Percentiles rank a stretch among this genome's conserved stretches.
Conservation (phyloP, 2,329 filamentous ascomycete genomes). For the Biscogniauxia mediterranea region DNA sequence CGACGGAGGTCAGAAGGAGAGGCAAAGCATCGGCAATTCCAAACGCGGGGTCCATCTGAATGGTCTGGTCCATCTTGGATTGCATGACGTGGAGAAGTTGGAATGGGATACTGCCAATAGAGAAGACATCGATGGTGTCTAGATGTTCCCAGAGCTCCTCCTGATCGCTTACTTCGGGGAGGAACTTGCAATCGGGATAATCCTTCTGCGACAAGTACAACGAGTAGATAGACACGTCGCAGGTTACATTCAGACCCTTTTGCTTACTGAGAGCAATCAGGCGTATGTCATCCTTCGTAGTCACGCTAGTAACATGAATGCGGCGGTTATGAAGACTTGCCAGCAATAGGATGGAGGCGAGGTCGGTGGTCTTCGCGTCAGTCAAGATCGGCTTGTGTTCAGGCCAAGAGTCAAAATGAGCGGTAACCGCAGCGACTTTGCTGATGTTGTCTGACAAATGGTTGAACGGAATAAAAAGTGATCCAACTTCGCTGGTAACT, state of each 20-base stretch:
- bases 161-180: slow-evolving; percentile 69
- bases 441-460: slow-evolving; percentile 78
- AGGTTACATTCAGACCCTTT: slow-evolving; percentile 79
- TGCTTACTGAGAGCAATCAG: slow-evolving; percentile 75
- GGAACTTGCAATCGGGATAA: slow-evolving; percentile 63
- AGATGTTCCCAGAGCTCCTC: slow-evolving; percentile 72
- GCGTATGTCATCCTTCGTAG: slow-evolving; percentile 76
- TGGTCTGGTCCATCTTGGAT: slow-evolving; percentile 31
- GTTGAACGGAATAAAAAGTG: slow-evolving; percentile 81
- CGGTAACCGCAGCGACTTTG: slow-evolving; percentile 76
- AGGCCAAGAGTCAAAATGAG: slow-evolving; percentile 78
- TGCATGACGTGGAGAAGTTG: slow-evolving; percentile 62
- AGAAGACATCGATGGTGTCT: slow-evolving; percentile 74
- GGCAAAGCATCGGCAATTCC: slow-evolving; percentile 74
- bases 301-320: slow-evolving; percentile 77
- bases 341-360: slow-evolving; percentile 76
- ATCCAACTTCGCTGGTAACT: slow-evolving; percentile 71
- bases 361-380: slow-evolving; percentile 75
- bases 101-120: slow-evolving; percentile 74
- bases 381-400: slow-evolving; percentile 77
- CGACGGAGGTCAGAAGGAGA: slow-evolving; percentile 71
- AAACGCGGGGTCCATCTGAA: slow-evolving; percentile 55
- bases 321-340: slow-evolving; percentile 76
- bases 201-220: slow-evolving; percentile 72
- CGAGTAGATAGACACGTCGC: slow-evolving; percentile 78